A percentile compares a stretch with the other conserved stretches of the same genome.
Evolutionary conservation across 2,329 filamentous ascomycete species (phyloP).

Genomic region (Trichoderma breve): DNA sequence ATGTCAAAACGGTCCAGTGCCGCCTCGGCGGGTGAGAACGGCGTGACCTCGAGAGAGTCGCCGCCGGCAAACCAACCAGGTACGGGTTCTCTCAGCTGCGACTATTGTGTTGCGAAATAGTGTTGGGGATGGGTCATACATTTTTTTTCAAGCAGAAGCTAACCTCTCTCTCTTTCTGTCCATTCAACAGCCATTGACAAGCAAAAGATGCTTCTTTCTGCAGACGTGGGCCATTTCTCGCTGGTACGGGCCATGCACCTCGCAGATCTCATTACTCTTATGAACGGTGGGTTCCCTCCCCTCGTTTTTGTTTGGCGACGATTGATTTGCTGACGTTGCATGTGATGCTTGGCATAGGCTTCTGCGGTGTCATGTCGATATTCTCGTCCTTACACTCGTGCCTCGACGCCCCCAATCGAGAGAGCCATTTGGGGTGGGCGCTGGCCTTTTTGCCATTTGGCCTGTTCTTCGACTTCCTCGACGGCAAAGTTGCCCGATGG

Average conservation of each 20-base stretch:
- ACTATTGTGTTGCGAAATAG: background rate
- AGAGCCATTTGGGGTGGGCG: constrained; percentile 74
- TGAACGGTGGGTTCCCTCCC: constrained; percentile 59
- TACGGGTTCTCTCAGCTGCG: constrained; percentile 26
- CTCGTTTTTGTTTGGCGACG: background rate
- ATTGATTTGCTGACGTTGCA: constrained; percentile 9
- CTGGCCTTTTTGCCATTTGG: constrained; percentile 87
- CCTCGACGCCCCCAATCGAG: constrained; percentile 64
- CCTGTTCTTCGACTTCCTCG: constrained; percentile 96
- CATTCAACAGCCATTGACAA: constrained; percentile 61
- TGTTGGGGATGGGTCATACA: background rate
- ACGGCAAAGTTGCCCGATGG: constrained; percentile 95
- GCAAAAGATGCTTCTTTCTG: constrained; percentile 70
- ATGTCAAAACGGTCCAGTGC: constrained; percentile 64
- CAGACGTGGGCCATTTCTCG: constrained; percentile 71
- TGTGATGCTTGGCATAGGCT: constrained; percentile 44
- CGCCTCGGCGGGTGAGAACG: constrained; percentile 31
- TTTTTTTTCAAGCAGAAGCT: background rate
- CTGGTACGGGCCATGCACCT: constrained; percentile 69
- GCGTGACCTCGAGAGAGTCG: constrained; percentile 31
- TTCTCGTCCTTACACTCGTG: constrained; percentile 95
- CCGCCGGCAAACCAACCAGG: constrained; percentile 33
- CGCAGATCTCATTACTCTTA: constrained; percentile 78
- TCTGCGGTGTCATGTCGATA: constrained; percentile 91
- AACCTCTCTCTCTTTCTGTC: background rate